A percentile compares a stretch with the other conserved stretches of the same genome.
Conservation (phyloP, 1,139 yeast genomes). For the Candida sanyaensis region DNA sequence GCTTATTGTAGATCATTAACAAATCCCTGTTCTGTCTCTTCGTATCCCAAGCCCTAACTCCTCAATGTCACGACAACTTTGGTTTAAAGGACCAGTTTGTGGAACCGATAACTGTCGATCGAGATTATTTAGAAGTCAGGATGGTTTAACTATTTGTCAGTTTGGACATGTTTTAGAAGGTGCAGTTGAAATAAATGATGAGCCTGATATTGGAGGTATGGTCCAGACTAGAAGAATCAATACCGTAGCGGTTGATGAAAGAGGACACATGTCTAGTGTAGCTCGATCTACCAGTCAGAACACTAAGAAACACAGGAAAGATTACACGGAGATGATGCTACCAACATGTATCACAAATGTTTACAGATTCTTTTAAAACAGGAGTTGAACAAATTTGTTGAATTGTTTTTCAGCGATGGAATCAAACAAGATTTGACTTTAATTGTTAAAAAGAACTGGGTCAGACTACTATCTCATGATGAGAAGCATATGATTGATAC, state of each 20-base stretch:
- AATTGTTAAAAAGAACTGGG: conserved; percentile 56
- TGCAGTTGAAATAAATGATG: conserved; percentile 74
- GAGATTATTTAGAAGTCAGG: conserved; percentile 64
- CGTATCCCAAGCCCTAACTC: background rate
- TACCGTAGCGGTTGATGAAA: conserved; percentile 25
- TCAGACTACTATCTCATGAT: conserved; percentile 14
- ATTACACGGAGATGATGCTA: conserved; percentile 58
- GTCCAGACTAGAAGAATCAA: conserved; percentile 57
- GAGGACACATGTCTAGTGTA: conserved; percentile 18
- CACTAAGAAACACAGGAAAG: conserved; percentile 10
- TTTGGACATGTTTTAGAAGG: conserved; percentile 89
- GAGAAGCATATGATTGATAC: conserved; percentile 12
- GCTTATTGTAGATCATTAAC: background rate
- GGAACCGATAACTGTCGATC: conserved; percentile 91
- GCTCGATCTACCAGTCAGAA: conserved; percentile 9
- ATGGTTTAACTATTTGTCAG: conserved; percentile 83
- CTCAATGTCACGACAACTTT: conserved; percentile 29
- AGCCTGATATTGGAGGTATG: conserved; percentile 62
- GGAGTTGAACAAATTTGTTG: conserved; percentile 37
- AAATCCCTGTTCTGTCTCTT: background rate
- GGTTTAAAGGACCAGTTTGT: conserved; percentile 78
- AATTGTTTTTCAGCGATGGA: conserved; percentile 12
- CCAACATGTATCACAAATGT: conserved; percentile 45
- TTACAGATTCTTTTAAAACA: conserved; percentile 56
- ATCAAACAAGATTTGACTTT: conserved; percentile 37